phyloP scores from a whole-genome alignment of 768 basidiomycete species.

The Tulasnella sp. region DNA sequence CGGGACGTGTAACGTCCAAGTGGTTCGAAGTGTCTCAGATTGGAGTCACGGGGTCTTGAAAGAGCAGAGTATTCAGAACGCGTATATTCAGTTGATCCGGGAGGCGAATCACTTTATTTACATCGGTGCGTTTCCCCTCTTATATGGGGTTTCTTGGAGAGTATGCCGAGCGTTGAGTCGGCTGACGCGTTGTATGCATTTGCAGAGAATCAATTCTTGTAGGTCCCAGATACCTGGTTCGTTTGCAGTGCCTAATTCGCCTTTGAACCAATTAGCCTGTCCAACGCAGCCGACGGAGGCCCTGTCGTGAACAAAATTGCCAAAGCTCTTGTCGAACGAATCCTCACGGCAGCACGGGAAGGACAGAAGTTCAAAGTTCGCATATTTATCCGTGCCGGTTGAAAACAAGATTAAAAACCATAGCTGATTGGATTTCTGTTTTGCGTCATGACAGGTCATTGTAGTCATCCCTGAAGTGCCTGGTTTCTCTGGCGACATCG shows the following conservation, averaged over 20 bases:
- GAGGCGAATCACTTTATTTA: conserved; percentile 87
- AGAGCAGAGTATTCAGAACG: conserved; percentile 89
- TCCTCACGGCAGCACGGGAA: conserved; percentile 66
- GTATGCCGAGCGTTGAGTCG: not conserved
- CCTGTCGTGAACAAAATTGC: conserved; percentile 79
- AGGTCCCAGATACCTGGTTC: conserved; percentile 26
- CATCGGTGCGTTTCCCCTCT: conserved; percentile 53
- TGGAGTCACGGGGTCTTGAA: conserved; percentile 91
- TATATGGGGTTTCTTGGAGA: not conserved
- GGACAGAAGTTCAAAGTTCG: conserved; percentile 69
- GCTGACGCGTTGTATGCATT: conserved; percentile 17
- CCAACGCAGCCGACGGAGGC: conserved; percentile 53
- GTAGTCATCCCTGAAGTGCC: conserved; percentile 87
- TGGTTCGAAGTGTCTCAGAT: conserved; percentile 76
- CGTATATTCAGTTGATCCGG: conserved; percentile 72
- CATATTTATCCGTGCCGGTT: not conserved
- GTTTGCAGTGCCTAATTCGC: not conserved
- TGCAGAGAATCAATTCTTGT: conserved; percentile 83
- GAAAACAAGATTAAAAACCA: not conserved
- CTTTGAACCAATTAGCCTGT: conserved; percentile 39
- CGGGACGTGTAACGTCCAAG: conserved; percentile 65
- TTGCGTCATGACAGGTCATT: conserved; percentile 48
- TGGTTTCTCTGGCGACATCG: conserved; percentile 80
- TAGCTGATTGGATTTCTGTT: not conserved
- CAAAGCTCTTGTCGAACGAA: conserved; percentile 70